These are phyloP conservation scores for Epithele typhae DNA, from an alignment of 768 basidiomycete genomes.

Conservation along the genomic window DNA sequence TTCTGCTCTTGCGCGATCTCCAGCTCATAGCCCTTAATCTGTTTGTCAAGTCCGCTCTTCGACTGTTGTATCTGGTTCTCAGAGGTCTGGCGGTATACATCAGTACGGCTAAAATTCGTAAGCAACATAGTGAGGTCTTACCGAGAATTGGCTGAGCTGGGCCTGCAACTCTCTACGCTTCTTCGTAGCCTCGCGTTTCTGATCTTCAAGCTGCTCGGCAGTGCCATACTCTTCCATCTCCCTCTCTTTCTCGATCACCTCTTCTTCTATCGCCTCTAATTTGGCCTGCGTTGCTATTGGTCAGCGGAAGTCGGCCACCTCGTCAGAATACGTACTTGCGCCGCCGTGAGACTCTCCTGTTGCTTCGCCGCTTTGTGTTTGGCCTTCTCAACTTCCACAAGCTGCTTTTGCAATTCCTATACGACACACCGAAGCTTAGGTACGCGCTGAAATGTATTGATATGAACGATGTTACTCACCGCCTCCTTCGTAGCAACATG, in stretches of 20 bases:
- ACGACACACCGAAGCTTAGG: no score
- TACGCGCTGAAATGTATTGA: no score
- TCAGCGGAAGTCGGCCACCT: no score
- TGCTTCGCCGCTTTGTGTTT: slow-evolving; percentile 16
- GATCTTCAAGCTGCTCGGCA: slow-evolving; percentile 16
- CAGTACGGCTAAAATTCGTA: no score
- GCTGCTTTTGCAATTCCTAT: slow-evolving; percentile 42
- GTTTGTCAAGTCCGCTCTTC: slow-evolving; percentile 28
- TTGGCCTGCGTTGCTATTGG: no score
- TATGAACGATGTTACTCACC: slow-evolving; percentile 37
- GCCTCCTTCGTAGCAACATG: slow-evolving; percentile 69
- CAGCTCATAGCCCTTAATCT: slow-evolving; percentile 34
- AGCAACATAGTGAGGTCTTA: no score
- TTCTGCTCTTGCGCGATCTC: slow-evolving; percentile 51
- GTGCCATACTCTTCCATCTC: slow-evolving; percentile 41
- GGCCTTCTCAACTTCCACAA: slow-evolving; percentile 37
- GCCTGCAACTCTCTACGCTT: no score
- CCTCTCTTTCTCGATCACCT: slow-evolving; percentile 34
- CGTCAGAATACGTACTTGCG: no score
- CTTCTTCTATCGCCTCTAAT: slow-evolving; percentile 25
- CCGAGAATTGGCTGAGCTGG: no score
- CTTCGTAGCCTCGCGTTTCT: no score
- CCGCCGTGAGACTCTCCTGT: no score
- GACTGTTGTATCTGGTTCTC: slow-evolving; percentile 44
- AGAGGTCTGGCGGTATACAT: slow-evolving; percentile 36